A percentile compares a stretch with the other conserved stretches of the same genome.
These are phyloP conservation scores for Collariella sp. DNA, from an alignment of 495 filamentous ascomycete genomes.

Conservation along the genomic window DNA sequence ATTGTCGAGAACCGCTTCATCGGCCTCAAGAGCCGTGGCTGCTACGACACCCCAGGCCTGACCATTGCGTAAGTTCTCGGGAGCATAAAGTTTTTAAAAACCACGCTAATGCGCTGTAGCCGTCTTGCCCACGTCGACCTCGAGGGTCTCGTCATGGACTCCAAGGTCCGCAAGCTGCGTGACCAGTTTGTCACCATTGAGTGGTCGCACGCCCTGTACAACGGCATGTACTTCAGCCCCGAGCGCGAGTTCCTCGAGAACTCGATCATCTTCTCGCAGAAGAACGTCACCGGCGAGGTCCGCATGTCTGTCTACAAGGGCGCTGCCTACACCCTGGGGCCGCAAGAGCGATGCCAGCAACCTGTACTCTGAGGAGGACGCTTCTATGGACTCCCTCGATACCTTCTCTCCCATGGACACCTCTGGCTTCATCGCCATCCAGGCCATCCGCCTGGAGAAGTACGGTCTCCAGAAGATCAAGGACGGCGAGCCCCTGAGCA, in stretches of 20 bases:
- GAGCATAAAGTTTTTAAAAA: too few relatives aligned
- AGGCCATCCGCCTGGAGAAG: constrained; percentile 85
- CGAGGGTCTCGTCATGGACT: constrained; percentile 78
- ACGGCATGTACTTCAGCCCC: constrained; percentile 73
- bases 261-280: constrained; percentile 59
- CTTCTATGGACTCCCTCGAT: constrained; percentile 80
- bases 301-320: constrained; percentile 72
- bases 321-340: constrained; percentile 60
- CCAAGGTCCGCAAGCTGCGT: constrained; percentile 73
- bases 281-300: constrained; percentile 56
- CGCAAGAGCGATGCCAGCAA: constrained; percentile 70
- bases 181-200: constrained; percentile 73
- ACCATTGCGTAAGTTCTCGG: constrained; percentile 7
- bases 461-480: constrained; percentile 64
- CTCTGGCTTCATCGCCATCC: constrained; percentile 64
- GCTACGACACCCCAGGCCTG: constrained; percentile 67
- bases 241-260: constrained; percentile 64
- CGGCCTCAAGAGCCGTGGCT: constrained; percentile 73
- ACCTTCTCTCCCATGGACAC: constrained; percentile 69
- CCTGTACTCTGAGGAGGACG: constrained; percentile 73
- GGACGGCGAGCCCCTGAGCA: constrained; percentile 44
- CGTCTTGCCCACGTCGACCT: constrained; percentile 71
- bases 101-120: not conserved
- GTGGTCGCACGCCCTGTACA: constrained; percentile 62
- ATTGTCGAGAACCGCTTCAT: constrained; percentile 62